Conservation (phyloP, 2,329 filamentous ascomycete species). For the Penicillium fuscoglaucum region DNA sequence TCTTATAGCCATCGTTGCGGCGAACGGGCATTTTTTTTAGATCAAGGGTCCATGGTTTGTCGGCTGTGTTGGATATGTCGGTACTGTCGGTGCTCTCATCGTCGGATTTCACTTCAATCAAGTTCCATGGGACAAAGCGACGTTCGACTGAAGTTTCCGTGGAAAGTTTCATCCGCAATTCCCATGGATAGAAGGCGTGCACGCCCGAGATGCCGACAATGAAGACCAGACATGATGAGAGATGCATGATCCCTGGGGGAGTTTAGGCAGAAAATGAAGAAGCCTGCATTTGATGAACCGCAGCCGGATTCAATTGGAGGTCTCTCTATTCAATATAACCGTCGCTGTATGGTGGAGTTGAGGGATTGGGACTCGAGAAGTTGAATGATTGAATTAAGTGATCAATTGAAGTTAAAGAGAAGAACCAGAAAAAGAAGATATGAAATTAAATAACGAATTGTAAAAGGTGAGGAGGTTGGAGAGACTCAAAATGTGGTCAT, state of each 20-base stretch:
- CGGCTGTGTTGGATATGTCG: not conserved
- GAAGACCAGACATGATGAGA: conserved; percentile 38
- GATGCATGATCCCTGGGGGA: conserved; percentile 35
- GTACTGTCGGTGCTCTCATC: not conserved
- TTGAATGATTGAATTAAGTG: not conserved
- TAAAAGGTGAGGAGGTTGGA: not conserved
- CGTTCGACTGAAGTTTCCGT: conserved; percentile 20
- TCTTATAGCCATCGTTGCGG: conserved; percentile 52
- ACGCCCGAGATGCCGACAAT: conserved; percentile 34
- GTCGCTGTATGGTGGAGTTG: not conserved
- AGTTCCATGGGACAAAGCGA: conserved; percentile 38
- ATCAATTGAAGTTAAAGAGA: not conserved
- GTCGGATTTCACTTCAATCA: conserved; percentile 22
- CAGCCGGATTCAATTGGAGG: not conserved
- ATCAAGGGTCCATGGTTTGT: conserved; percentile 34
- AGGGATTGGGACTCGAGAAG: not conserved
- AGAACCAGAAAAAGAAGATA: not conserved
- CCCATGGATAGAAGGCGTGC: conserved; percentile 48
- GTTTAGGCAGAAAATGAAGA: conserved; percentile 6
- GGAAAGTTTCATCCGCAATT: conserved; percentile 25
- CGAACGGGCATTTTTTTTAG: conserved; percentile 41
- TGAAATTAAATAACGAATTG: not conserved
- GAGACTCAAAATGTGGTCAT: not conserved
- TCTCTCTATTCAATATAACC: not conserved
- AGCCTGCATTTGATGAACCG: conserved; percentile 10